phyloP scores from a whole-genome alignment of 805 yeast genomes.

The Yarrowia sp. region DNA sequence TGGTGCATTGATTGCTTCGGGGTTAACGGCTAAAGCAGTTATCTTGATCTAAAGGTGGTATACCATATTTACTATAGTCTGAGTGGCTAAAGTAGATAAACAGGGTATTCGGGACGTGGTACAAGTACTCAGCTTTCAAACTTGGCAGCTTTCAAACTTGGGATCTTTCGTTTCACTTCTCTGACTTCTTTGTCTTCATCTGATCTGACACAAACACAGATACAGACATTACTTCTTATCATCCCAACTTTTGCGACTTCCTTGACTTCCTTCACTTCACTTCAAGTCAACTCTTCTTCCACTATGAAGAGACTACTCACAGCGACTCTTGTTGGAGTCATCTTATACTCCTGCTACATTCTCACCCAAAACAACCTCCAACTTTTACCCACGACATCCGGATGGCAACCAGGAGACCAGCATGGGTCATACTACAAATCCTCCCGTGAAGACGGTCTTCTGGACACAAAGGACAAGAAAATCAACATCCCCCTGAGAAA shows the following conservation, averaged over 20 bases:
- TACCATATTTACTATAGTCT: too few relatives aligned
- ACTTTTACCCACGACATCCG: not conserved
- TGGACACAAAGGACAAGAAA: conserved; percentile 1
- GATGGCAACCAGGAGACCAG: conserved; percentile 34
- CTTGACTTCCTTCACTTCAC: too few relatives aligned
- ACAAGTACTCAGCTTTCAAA: too few relatives aligned
- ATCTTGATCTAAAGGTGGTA: not conserved
- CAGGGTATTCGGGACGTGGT: too few relatives aligned
- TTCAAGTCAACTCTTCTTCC: not conserved
- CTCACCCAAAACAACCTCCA: not conserved
- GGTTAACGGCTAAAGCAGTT: conserved; percentile 2
- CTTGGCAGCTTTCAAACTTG: too few relatives aligned
- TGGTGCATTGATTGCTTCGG: conserved; percentile 17
- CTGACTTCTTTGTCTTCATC: too few relatives aligned
- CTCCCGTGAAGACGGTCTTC: not conserved
- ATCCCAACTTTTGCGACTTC: too few relatives aligned
- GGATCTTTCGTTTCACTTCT: too few relatives aligned
- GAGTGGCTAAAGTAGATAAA: too few relatives aligned
- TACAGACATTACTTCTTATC: not conserved
- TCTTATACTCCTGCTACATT: not conserved
- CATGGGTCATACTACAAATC: conserved; percentile 15
- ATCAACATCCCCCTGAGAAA: conserved; percentile 36
- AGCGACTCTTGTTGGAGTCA: not conserved
- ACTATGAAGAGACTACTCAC: not conserved
- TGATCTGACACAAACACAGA: not conserved